These are phyloP conservation scores for Brassica carinata DNA, from an alignment of 345 rosid genomes.

Conservation along the genomic window DNA sequence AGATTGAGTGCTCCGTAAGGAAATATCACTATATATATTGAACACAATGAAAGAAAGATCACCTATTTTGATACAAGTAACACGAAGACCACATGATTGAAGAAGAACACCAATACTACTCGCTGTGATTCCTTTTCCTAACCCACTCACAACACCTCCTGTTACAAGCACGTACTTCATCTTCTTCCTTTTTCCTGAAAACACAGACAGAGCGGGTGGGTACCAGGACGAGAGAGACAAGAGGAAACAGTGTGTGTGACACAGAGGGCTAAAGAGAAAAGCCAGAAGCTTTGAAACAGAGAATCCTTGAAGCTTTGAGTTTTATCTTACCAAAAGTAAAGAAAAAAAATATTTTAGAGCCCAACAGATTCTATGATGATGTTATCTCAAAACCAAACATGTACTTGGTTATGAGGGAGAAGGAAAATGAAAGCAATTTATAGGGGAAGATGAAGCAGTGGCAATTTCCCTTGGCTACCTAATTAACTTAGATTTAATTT, in stretches of 20 bases:
- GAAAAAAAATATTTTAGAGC: neutral
- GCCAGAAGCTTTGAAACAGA: slow-evolving; percentile 18
- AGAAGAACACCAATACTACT: slow-evolving; percentile 66
- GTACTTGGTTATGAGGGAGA: neutral
- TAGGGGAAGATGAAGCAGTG: slow-evolving; percentile 1
- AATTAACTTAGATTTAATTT: neutral
- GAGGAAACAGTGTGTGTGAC: neutral
- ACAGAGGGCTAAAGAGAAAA: neutral
- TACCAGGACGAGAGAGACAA: slow-evolving; percentile 8
- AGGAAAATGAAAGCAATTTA: slow-evolving; percentile 14
- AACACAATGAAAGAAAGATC: neutral
- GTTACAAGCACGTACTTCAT: slow-evolving; percentile 61
- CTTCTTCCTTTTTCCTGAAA: slow-evolving; percentile 24
- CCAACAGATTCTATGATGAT: neutral
- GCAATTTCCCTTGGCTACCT: slow-evolving; percentile 6
- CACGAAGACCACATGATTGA: slow-evolving; percentile 72
- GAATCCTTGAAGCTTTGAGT: neutral
- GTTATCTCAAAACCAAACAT: neutral
- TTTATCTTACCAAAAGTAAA: slow-evolving; percentile 1
- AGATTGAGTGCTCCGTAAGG: slow-evolving; percentile 5
- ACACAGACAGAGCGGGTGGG: neutral
- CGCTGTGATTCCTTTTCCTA: slow-evolving; percentile 66
- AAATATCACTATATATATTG: neutral
- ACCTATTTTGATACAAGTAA: slow-evolving; percentile 79
- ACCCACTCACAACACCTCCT: slow-evolving; percentile 66